A percentile compares a stretch with the other conserved stretches of the same genome.
phyloP scores from a whole-genome alignment of 768 basidiomycete genomes.

The Termitomyces sp. region DNA sequence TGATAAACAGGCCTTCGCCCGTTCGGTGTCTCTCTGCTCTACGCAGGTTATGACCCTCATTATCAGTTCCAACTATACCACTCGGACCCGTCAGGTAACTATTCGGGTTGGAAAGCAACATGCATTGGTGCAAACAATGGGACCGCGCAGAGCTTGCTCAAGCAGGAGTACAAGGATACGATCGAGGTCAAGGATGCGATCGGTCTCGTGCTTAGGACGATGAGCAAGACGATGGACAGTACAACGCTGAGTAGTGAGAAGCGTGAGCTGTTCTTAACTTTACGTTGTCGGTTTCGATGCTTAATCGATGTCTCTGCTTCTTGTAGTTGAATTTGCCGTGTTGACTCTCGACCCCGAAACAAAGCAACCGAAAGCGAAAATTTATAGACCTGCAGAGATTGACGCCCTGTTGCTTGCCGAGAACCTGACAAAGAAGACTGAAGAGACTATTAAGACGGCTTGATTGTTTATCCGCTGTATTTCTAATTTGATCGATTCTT shows the following conservation, averaged over 20 bases:
- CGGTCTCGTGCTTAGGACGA: slow-evolving; percentile 84
- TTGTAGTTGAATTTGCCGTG: slow-evolving; percentile 90
- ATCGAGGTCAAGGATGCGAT: slow-evolving; percentile 89
- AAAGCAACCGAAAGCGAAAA: slow-evolving; percentile 83
- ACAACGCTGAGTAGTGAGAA: slow-evolving; percentile 96
- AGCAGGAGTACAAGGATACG: slow-evolving; percentile 98
- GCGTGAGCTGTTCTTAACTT: slow-evolving; percentile 44
- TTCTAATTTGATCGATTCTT: slow-evolving; percentile 20
- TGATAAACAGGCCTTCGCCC: slow-evolving; percentile 78
- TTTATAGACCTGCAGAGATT: slow-evolving; percentile 85
- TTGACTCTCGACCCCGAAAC: slow-evolving; percentile 77
- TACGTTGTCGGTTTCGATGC: neutral
- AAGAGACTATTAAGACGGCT: slow-evolving; percentile 67
- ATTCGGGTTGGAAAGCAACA: slow-evolving; percentile 97
- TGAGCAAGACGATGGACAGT: slow-evolving; percentile 99
- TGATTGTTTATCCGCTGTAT: slow-evolving; percentile 20
- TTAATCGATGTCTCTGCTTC: neutral
- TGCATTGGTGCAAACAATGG: slow-evolving; percentile 99
- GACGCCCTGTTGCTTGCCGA: slow-evolving; percentile 76
- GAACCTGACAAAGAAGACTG: slow-evolving; percentile 83
- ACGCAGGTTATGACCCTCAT: slow-evolving; percentile 95
- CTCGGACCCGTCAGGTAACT: slow-evolving; percentile 97
- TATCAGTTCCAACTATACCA: slow-evolving; percentile 98
- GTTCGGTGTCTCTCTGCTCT: slow-evolving; percentile 95
- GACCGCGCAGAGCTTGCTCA: slow-evolving; percentile 89